Percentiles rank a stretch among this genome's conserved stretches.
phyloP scores from a whole-genome alignment of 345 rosid species.

The Dipteronia dyeriana region DNA sequence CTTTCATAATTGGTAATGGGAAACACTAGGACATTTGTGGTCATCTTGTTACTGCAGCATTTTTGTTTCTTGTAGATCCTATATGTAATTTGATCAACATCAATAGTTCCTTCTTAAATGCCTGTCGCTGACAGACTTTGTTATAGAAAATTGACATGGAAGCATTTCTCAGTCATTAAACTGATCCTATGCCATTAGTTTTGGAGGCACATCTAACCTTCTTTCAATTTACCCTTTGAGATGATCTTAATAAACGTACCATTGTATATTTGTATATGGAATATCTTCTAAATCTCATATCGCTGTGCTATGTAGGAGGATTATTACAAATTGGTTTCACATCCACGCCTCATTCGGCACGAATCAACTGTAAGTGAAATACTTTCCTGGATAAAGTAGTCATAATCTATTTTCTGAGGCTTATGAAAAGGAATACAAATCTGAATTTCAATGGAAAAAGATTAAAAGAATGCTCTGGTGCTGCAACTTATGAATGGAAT shows the following conservation, averaged over 20 bases:
- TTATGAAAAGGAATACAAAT: constrained; percentile 3
- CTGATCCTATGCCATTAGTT: not conserved
- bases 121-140: not conserved
- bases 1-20: not conserved
- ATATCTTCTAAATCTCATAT: not conserved
- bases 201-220: not conserved
- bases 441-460: not conserved
- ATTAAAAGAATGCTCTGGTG: not conserved
- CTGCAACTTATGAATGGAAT: not conserved
- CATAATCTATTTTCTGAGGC: not conserved
- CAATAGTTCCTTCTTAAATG: not conserved
- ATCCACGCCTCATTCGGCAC: constrained; percentile 66
- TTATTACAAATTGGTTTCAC: constrained; percentile 61
- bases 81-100: not conserved
- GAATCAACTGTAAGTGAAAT: constrained; percentile 85
- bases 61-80: not conserved
- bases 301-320: constrained; percentile 55
- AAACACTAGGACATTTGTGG: not conserved
- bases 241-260: not conserved
- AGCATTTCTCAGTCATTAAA: constrained; percentile 7
- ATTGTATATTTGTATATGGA: not conserved
- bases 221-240: not conserved
- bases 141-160: constrained; percentile 2
- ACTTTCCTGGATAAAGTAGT: constrained; percentile 10
- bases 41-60: not conserved